Percentiles rank a stretch among this genome's conserved stretches.
Conservation (phyloP, 2,329 filamentous ascomycete species). For the Fusarium nanum region DNA sequence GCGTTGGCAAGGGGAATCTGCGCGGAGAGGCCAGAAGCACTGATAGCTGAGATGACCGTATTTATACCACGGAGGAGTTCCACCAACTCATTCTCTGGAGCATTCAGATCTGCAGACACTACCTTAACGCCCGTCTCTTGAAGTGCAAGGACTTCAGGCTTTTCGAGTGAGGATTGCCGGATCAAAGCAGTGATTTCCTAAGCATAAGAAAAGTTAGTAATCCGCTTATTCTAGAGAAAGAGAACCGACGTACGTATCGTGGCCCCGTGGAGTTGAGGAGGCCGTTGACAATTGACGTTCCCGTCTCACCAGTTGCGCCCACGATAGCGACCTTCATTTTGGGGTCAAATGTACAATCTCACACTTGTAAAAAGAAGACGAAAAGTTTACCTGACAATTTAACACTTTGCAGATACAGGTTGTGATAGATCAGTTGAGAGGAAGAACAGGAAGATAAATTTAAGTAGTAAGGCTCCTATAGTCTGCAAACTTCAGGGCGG, state of each 20-base stretch:
- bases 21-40: neutral
- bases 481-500: too few relatives aligned
- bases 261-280: neutral
- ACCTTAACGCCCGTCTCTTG: neutral
- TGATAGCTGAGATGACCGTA: neutral
- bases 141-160: neutral
- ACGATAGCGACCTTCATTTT: neutral
- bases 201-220: neutral
- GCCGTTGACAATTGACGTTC: neutral
- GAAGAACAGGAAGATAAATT: too few relatives aligned
- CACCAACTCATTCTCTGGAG: neutral
- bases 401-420: neutral
- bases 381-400: neutral
- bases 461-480: too few relatives aligned
- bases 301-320: neutral
- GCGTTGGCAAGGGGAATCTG: neutral
- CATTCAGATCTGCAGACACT: neutral
- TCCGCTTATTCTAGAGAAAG: neutral
- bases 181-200: neutral
- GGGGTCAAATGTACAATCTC: neutral
- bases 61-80: neutral
- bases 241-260: neutral
- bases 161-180: neutral
- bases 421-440: too few relatives aligned
- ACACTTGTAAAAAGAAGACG: neutral